Conservation (phyloP, 1,139 yeast species). For the Blastobotrys malaysiensis region DNA sequence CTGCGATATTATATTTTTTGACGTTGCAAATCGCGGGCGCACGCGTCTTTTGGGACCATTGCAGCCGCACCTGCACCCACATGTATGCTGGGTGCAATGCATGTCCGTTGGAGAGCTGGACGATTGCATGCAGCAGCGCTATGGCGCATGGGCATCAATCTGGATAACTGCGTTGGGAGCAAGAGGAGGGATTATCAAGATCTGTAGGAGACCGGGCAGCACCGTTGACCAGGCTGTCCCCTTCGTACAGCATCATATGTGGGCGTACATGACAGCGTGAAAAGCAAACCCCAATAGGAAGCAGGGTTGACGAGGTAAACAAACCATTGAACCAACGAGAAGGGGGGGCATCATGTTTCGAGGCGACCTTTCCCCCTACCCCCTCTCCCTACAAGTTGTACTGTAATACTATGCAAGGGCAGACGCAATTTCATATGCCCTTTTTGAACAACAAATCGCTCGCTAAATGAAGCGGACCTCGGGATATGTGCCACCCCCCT, state of each 20-base stretch:
- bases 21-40: not conserved
- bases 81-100: not conserved
- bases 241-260: not conserved
- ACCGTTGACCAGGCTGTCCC: not conserved
- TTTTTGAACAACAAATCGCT: too few species aligned
- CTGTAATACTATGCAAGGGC: not conserved
- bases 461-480: too few species aligned
- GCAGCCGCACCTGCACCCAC: not conserved
- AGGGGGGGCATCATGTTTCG: too few species aligned
- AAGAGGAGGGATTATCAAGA: not conserved
- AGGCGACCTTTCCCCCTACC: too few species aligned
- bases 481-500: too few species aligned
- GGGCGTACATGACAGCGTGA: not conserved
- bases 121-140: not conserved
- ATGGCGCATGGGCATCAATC: not conserved
- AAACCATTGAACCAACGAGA: too few species aligned
- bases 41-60: not conserved
- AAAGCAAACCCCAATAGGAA: too few species aligned
- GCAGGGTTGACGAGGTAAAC: too few species aligned
- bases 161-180: not conserved
- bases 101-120: not conserved
- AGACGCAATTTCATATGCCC: too few species aligned
- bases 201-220: not conserved
- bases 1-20: not conserved
- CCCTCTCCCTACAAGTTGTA: too few species aligned